Percentiles rank a stretch among this genome's conserved stretches.
These are phyloP conservation scores for Ophiocordyceps sinensis DNA, from an alignment of 2,329 filamentous ascomycete genomes.

Conservation along the genomic window DNA sequence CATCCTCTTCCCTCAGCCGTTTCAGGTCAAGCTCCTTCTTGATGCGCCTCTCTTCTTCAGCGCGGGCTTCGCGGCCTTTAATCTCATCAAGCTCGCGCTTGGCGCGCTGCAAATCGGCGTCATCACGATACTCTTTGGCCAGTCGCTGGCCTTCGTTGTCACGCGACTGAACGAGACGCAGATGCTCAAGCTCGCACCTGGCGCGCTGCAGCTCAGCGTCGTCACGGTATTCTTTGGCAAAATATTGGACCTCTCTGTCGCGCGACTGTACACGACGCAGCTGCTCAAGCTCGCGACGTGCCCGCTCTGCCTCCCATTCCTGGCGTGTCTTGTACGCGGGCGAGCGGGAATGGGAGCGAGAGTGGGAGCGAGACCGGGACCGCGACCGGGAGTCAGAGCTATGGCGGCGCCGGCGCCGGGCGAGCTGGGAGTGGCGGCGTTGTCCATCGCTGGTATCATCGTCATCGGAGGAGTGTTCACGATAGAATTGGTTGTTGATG, in stretches of 20 bases:
- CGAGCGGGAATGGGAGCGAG: constrained; percentile 16
- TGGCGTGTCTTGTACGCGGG: constrained; percentile 24
- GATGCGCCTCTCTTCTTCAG: constrained; percentile 35
- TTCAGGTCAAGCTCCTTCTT: constrained; percentile 36
- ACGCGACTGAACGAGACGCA: constrained; percentile 25
- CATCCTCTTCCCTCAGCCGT: constrained; percentile 30
- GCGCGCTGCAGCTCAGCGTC: constrained; percentile 34
- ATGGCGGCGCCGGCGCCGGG: constrained; percentile 12
- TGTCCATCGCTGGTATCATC: constrained; percentile 11
- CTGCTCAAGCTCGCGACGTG: constrained; percentile 28
- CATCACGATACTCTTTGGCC: constrained; percentile 27
- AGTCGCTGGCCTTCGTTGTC: constrained; percentile 20
- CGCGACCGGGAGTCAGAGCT: constrained; percentile 8
- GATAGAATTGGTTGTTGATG: constrained; percentile 43
- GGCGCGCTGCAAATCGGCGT: constrained; percentile 34
- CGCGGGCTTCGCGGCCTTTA: constrained; percentile 28
- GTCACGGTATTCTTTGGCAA: constrained; percentile 27
- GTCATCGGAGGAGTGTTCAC: constrained; percentile 31
- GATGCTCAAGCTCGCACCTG: constrained; percentile 30
- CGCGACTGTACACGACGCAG: constrained; percentile 26
- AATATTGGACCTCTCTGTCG: constrained; percentile 20
- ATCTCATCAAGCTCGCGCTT: constrained; percentile 34
- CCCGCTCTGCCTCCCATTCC: constrained; percentile 24
- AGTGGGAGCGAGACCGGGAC: constrained; percentile 15
- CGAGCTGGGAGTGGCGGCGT: constrained; percentile 10